Evolutionary conservation across 2,329 filamentous ascomycete genomes (phyloP).

Genomic region (Claviceps africana): DNA sequence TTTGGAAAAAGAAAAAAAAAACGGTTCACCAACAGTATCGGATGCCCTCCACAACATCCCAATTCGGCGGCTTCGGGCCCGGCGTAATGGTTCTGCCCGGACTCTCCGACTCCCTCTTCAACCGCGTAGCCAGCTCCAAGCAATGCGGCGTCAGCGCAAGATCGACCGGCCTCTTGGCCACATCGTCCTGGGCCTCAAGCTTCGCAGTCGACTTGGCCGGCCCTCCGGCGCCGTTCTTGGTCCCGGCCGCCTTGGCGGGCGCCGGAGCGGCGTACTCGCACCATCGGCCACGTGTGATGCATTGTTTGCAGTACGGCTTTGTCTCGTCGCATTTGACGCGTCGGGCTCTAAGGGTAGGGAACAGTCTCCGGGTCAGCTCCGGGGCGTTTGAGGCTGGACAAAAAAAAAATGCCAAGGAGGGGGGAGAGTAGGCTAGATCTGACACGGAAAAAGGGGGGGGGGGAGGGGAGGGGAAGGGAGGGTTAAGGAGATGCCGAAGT

Average conservation of each 20-base stretch:
- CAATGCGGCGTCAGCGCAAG: not conserved
- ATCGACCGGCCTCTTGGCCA: not conserved
- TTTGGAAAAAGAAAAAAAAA: not conserved
- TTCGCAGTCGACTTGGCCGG: not conserved
- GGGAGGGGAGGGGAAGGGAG: no score
- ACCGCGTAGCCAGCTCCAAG: not conserved
- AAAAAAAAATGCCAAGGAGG: no score
- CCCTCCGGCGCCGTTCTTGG: not conserved
- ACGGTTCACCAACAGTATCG: constrained; percentile 1
- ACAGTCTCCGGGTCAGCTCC: not conserved
- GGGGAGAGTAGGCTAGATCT: no score
- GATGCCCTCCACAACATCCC: constrained; percentile 2
- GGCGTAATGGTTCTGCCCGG: not conserved
- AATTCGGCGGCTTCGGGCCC: constrained; percentile 1
- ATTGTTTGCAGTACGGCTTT: constrained; percentile 4
- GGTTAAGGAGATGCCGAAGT: not conserved
- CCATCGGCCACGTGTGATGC: constrained; percentile 3
- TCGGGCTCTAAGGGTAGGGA: not conserved
- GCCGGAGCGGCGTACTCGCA: not conserved
- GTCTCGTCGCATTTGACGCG: constrained; percentile 3
- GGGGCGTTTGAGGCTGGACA: not conserved
- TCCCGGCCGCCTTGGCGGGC: not conserved
- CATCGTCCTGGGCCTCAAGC: not conserved
- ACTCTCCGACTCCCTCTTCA: not conserved
- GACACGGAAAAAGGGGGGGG: not conserved